Percentiles rank a stretch among this genome's conserved stretches.
These are phyloP conservation scores for Nemania sp. DNA, from an alignment of 2,329 filamentous ascomycete genomes.

Conservation along the genomic window DNA sequence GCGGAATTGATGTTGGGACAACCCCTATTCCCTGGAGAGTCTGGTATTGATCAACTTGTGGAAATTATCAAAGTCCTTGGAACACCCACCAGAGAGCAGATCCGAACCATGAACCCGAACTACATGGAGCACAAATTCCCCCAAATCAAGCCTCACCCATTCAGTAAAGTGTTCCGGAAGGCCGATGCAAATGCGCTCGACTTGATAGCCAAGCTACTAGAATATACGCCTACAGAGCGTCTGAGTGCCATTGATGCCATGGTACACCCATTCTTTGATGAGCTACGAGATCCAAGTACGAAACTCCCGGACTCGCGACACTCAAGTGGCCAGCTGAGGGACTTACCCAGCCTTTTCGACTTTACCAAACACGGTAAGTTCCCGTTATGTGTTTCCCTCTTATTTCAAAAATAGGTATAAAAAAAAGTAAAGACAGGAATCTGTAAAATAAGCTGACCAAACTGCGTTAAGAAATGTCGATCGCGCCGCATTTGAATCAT, in stretches of 20 bases:
- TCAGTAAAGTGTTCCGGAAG: conserved; percentile 99
- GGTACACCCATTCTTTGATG: conserved; percentile 98
- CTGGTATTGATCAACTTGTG: conserved; percentile 96
- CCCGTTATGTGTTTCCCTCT: neutral
- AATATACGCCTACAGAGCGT: conserved; percentile 97
- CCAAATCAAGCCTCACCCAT: conserved; percentile 99
- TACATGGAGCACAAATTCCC: conserved; percentile 99
- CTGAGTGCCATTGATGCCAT: conserved; percentile 94
- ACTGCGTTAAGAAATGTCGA: conserved; percentile 83
- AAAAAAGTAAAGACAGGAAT: neutral
- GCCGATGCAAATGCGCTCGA: conserved; percentile 93
- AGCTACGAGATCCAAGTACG: conserved; percentile 90
- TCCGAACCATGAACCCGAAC: conserved; percentile 99
- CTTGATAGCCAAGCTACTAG: conserved; percentile 90
- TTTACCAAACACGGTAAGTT: conserved; percentile 90
- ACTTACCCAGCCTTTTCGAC: conserved; percentile 89
- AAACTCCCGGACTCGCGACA: conserved; percentile 95
- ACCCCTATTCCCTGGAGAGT: conserved; percentile 97
- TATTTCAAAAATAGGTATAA: too few species aligned
- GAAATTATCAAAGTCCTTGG: conserved; percentile 99
- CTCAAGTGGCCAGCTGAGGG: conserved; percentile 80
- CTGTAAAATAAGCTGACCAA: conserved; percentile 40
- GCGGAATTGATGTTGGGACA: conserved; percentile 99
- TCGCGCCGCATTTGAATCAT: conserved; percentile 86
- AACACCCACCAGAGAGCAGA: conserved; percentile 96